A percentile compares a stretch with the other conserved stretches of the same genome.
Evolutionary conservation across 2,329 filamentous ascomycete species (phyloP).

Genomic region (Chaetomium sp.): DNA sequence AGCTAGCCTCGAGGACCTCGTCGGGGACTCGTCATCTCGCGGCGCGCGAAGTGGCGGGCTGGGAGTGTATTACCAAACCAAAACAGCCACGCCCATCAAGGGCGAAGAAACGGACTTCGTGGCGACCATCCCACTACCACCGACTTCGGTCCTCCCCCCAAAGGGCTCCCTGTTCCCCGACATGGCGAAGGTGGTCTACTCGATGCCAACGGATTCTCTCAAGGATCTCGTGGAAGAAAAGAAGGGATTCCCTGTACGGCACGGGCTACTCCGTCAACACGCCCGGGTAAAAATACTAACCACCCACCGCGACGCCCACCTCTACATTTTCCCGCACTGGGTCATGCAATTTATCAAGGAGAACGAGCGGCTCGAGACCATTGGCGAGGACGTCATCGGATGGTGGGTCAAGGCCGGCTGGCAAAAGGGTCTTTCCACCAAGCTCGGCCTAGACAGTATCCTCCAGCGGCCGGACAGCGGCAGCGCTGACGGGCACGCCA

Average conservation of each 20-base stretch:
- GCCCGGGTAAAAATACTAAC: conserved; percentile 78
- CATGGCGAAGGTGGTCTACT: conserved; percentile 79
- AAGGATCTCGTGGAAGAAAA: conserved; percentile 80
- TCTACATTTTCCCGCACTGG: conserved; percentile 94
- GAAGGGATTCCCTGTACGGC: conserved; percentile 72
- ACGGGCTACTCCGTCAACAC: conserved; percentile 73
- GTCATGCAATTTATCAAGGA: conserved; percentile 78
- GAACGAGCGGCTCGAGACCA: conserved; percentile 81
- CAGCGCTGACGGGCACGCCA: conserved; percentile 13
- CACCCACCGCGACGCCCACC: conserved; percentile 85
- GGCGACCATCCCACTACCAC: conserved; percentile 69
- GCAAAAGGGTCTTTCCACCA: conserved; percentile 79
- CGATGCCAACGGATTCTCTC: conserved; percentile 84
- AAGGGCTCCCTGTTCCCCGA: conserved; percentile 66
- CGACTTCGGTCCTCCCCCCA: conserved; percentile 58
- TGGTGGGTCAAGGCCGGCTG: conserved; percentile 96
- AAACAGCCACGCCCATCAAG: conserved; percentile 73
- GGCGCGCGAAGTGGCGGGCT: conserved; percentile 69
- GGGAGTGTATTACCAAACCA: conserved; percentile 89
- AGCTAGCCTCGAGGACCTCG: conserved; percentile 65
- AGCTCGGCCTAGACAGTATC: conserved; percentile 71
- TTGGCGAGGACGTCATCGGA: conserved; percentile 88
- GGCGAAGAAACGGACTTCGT: conserved; percentile 93
- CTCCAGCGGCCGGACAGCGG: conserved; percentile 44
- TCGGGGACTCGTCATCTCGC: conserved; percentile 51